phyloP scores from a whole-genome alignment of 176 grass and related monocot genomes.

The Hsuehochloa calcarea region DNA sequence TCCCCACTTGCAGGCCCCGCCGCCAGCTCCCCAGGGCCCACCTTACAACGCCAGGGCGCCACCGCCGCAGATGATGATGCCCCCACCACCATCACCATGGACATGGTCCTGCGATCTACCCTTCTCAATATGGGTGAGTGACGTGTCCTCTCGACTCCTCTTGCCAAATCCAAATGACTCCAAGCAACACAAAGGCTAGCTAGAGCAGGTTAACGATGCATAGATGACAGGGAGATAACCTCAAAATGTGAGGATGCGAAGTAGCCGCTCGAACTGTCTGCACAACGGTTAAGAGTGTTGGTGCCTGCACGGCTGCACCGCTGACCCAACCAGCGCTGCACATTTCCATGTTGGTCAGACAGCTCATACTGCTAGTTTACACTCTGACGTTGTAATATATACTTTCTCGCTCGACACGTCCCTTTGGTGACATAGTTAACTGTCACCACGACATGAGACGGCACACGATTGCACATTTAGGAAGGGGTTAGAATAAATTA shows the following conservation, averaged over 20 bases:
- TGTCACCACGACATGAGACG: too few species aligned
- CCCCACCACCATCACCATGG: too few species aligned
- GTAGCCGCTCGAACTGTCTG: not conserved
- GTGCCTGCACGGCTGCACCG: not conserved
- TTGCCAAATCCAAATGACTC: not conserved
- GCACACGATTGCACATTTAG: not conserved
- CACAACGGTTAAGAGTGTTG: not conserved
- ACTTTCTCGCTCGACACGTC: too few species aligned
- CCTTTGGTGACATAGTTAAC: too few species aligned
- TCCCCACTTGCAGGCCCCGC: conserved; percentile 39
- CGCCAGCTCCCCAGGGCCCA: conserved; percentile 29
- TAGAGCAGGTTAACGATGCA: not conserved
- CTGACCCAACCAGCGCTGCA: too few species aligned
- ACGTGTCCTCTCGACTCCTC: not conserved
- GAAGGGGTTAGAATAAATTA: too few species aligned
- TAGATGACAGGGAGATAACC: not conserved
- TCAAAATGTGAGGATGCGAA: not conserved
- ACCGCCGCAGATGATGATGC: conserved; percentile 42
- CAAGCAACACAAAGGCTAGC: not conserved
- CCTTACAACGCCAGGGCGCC: conserved; percentile 43
- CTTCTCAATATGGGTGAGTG: conserved; percentile 50
- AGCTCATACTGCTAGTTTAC: not conserved
- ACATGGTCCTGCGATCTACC: conserved; percentile 33
- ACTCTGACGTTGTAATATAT: not conserved
- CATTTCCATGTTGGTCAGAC: not conserved